A percentile compares a stretch with the other conserved stretches of the same genome.
Conservation (phyloP, 2,329 filamentous ascomycete species). For the Curvularia spicifera region DNA sequence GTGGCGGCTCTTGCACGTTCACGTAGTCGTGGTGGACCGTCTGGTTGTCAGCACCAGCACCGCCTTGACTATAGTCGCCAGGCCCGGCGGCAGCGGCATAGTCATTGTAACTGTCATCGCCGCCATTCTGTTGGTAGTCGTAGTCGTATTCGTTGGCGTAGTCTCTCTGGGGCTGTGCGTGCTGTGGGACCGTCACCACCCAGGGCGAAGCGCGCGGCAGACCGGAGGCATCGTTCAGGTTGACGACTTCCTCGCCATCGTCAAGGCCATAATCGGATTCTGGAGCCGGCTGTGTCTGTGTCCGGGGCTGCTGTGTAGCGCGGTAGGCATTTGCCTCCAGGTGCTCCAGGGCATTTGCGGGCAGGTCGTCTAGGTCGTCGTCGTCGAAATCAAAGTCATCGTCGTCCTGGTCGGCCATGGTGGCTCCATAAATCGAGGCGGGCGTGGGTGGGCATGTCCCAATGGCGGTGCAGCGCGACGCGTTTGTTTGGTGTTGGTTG, state of each 20-base stretch:
- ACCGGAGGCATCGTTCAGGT: slow-evolving; percentile 49
- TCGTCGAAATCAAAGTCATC: slow-evolving; percentile 56
- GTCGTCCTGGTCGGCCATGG: slow-evolving; percentile 50
- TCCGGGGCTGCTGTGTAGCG: slow-evolving; percentile 43
- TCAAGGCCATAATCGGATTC: slow-evolving; percentile 54
- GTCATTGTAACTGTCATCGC: background rate
- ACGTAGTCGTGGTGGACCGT: slow-evolving; percentile 15
- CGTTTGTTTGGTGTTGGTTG: slow-evolving; percentile 13
- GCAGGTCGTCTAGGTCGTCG: slow-evolving; percentile 55
- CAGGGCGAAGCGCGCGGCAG: slow-evolving; percentile 4
- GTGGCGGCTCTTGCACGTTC: slow-evolving; percentile 31
- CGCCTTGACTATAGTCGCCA: background rate
- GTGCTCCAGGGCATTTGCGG: slow-evolving; percentile 53
- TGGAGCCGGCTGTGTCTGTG: background rate
- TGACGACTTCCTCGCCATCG: slow-evolving; percentile 53
- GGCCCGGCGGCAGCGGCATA: background rate
- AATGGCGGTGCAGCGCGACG: slow-evolving; percentile 9
- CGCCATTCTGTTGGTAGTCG: background rate
- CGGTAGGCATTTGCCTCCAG: slow-evolving; percentile 54
- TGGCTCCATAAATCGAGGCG: slow-evolving; percentile 19
- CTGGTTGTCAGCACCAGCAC: background rate
- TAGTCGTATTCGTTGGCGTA: slow-evolving; percentile 6
- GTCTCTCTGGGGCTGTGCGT: slow-evolving; percentile 8
- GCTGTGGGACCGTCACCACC: slow-evolving; percentile 5
- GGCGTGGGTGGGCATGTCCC: slow-evolving; percentile 14